Conservation (phyloP, 495 filamentous ascomycete genomes). For the Bryoglossum gracile region DNA sequence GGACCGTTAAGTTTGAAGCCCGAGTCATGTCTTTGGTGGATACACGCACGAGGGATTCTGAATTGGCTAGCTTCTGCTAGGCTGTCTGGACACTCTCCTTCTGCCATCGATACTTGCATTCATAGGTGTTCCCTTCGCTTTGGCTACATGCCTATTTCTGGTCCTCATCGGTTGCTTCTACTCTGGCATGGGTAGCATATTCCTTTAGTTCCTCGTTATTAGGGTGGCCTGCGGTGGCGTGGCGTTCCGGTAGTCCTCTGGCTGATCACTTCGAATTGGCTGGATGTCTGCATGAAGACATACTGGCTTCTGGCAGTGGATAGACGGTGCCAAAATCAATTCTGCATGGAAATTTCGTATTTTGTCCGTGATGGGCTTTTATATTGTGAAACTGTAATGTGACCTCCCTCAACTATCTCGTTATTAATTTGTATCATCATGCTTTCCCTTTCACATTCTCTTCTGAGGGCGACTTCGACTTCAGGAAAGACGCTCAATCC, state of each 20-base stretch:
- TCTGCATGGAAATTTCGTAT: background rate
- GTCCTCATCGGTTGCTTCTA: background rate
- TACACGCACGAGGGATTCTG: background rate
- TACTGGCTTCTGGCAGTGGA: constrained; percentile 11
- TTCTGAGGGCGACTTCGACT: too few relatives aligned
- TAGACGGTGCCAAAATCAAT: constrained; percentile 6
- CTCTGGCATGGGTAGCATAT: constrained; percentile 1
- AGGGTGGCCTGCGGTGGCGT: constrained; percentile 5
- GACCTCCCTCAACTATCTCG: too few relatives aligned
- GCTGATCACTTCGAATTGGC: too few relatives aligned
- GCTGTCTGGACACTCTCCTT: background rate
- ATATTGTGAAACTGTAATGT: too few relatives aligned
- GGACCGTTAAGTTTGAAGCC: constrained; percentile 42
- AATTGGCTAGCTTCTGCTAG: background rate
- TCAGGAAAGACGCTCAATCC: too few relatives aligned
- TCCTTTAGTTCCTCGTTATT: background rate
- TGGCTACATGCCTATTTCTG: background rate
- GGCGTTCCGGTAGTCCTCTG: constrained; percentile 21
- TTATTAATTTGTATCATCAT: too few relatives aligned
- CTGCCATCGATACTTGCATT: constrained; percentile 2
- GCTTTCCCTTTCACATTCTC: too few relatives aligned
- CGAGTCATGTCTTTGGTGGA: background rate
- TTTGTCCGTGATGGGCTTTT: too few relatives aligned
- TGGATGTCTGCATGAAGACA: constrained; percentile 3
- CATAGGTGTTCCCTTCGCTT: constrained; percentile 2